These are phyloP conservation scores for Boletus rubescentipes DNA, from an alignment of 768 basidiomycete species.

Conservation along the genomic window DNA sequence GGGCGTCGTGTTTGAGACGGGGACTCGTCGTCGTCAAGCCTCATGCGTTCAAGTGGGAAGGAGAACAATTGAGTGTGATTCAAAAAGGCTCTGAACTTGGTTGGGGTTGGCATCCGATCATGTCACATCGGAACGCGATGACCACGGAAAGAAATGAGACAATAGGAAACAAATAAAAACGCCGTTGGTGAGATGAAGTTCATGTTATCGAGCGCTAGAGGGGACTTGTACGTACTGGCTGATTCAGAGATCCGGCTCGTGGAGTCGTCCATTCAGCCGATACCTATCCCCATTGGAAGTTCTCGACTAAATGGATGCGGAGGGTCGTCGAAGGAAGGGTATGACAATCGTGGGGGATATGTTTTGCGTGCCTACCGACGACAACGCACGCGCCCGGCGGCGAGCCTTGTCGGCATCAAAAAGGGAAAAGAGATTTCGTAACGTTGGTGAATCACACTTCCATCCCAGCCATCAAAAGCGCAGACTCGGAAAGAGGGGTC, in stretches of 20 bases:
- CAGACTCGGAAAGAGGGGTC: not conserved
- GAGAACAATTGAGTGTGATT: not conserved
- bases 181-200: not conserved
- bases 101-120: conserved; percentile 9
- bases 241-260: not conserved
- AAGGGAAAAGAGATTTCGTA: not conserved
- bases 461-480: not conserved
- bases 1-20: not conserved
- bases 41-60: not conserved
- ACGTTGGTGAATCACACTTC: not conserved
- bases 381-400: not conserved
- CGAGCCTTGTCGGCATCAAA: not conserved
- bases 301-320: not conserved
- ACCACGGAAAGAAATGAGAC: conserved; percentile 5
- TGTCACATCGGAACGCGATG: not conserved
- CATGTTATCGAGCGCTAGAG: not conserved
- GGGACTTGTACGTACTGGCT: no score
- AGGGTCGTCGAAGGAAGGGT: not conserved
- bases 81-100: not conserved
- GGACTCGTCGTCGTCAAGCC: not conserved
- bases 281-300: not conserved
- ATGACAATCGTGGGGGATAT: not conserved
- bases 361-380: not conserved
- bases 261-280: not conserved
- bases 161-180: not conserved